These are phyloP conservation scores for Suhomyces bribrorum DNA, from an alignment of 1,139 yeast species.

Conservation along the genomic window DNA sequence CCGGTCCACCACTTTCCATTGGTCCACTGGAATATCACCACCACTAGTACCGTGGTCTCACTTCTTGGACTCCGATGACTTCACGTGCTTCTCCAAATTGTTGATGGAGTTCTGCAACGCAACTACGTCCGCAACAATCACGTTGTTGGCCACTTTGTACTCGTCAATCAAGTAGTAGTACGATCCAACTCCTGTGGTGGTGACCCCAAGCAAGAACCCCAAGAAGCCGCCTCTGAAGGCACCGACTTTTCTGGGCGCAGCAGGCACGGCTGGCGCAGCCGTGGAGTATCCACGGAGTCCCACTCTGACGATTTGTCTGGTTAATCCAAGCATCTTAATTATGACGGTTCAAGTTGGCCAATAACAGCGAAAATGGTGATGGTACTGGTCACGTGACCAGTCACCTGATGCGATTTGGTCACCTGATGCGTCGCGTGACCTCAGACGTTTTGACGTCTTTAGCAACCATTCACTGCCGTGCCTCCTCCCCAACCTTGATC, in stretches of 20 bases:
- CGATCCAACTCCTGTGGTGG: conserved; percentile 71
- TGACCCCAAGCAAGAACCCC: conserved; percentile 78
- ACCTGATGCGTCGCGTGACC: background rate
- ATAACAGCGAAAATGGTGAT: background rate
- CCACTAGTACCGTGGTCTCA: conserved; percentile 16
- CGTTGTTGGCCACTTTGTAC: conserved; percentile 70
- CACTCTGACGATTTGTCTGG: conserved; percentile 24
- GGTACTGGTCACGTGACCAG: background rate
- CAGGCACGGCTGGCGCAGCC: conserved; percentile 23
- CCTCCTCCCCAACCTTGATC: background rate
- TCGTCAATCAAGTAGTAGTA: conserved; percentile 79
- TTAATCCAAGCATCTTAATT: conserved; percentile 17
- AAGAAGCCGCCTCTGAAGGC: conserved; percentile 68
- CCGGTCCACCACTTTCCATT: background rate
- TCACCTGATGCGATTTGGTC: background rate
- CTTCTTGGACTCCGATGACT: conserved; percentile 50
- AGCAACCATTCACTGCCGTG: background rate
- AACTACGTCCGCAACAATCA: conserved; percentile 73
- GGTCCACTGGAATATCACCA: too few relatives aligned
- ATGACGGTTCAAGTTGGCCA: background rate
- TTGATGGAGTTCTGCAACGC: conserved; percentile 68
- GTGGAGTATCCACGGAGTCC: conserved; percentile 38
- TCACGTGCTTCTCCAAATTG: conserved; percentile 66
- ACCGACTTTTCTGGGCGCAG: conserved; percentile 47
- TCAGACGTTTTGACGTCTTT: background rate